Conservation (phyloP, 179 eudicot genomes). For the Camellia oleifera region DNA sequence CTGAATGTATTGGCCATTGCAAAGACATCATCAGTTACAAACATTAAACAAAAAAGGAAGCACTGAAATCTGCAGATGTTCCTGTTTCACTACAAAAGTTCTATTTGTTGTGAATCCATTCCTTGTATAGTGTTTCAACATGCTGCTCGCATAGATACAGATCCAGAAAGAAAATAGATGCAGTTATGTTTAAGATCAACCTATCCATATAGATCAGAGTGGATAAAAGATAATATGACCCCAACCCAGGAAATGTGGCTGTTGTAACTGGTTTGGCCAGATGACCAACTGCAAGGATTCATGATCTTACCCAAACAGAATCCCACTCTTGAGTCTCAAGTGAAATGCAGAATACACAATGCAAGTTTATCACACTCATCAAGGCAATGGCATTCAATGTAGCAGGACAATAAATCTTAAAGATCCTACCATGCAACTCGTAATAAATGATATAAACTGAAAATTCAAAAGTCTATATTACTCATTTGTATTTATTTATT, state of each 20-base stretch:
- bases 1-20: background rate
- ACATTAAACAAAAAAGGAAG: background rate
- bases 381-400: background rate
- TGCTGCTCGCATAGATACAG: background rate
- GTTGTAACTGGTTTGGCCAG: background rate
- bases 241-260: background rate
- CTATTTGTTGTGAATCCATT: background rate
- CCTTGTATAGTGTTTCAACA: constrained; percentile 1
- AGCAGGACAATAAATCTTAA: background rate
- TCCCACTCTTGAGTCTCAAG: background rate
- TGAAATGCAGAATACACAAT: background rate
- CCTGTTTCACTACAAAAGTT: background rate
- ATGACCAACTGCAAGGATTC: background rate
- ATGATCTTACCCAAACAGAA: background rate
- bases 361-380: background rate
- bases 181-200: background rate
- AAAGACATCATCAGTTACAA: background rate
- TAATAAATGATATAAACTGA: background rate
- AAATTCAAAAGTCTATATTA: background rate
- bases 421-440: background rate
- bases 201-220: background rate
- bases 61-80: background rate
- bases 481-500: too few relatives aligned
- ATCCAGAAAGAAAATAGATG: background rate
- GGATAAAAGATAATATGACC: background rate